Base-by-base conservation (phyloP, 2,329 filamentous ascomycete species). In the Pyrenophora teres region DNA sequence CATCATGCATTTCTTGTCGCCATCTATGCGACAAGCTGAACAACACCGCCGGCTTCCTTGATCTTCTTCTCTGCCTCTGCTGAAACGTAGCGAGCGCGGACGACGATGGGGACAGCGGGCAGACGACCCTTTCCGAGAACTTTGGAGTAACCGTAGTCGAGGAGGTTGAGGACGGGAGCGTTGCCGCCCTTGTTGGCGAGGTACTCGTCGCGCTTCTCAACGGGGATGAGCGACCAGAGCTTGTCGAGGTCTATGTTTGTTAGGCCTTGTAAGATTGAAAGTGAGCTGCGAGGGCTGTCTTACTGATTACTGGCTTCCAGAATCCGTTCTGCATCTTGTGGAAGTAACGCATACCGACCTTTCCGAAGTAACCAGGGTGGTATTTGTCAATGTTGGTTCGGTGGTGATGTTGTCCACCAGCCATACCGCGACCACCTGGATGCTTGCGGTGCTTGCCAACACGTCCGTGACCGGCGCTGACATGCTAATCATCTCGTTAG, bases 291-390 rank as follows among this genome's bases (percentile, higher is more conserved):
- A 8, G 33, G 33, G n/a, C 23, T 37, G 15, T 4, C 42, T 45
- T 45, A 45, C 42, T 46, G 43, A 46, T 46, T 10, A 46, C 44
- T 12, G 44, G 44, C 44, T 46, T 46, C 44, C 44, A 46, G 36
- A 40, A 39, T 13, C 31, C 18, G 44, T 46, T 46, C 25, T 40
- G 85, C 76, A 90, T 87, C 82, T 94, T 92, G 86, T 97, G 93
- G 90, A 96, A 47, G 44, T 48, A 35, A 15, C 52, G 33, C 50
- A 52, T 52, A 13, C 50, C 50, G 0, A 52, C 96, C 89, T 97
- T 96, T 82, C 91, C 91, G 81, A 97, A 97, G 90, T 97, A 97
- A 91, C 94, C 94, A 62, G 93, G 92, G 77, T 96, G 90, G 87
- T 93, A 92, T 82, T 93, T 92, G 79, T 90, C 88, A 74, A 92